Base-by-base conservation (phyloP, 164 flowering plant genomes). In the Aristolochia californica region DNA sequence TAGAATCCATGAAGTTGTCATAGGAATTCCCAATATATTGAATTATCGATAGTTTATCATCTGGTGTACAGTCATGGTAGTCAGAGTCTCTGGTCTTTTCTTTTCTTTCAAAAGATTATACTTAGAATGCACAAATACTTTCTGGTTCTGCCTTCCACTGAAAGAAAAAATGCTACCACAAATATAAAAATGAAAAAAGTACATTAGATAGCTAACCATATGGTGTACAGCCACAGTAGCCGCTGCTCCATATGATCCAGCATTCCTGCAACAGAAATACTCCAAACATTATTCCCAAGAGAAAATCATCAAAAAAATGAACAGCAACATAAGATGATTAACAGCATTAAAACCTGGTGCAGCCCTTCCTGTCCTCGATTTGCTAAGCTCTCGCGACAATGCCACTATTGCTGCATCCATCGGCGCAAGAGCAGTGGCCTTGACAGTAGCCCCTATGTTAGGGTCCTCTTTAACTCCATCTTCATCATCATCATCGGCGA, bases 241-340 rank as follows among this genome's bases (percentile, higher is more conserved):
- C n/a, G n/a, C n/a, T n/a, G n/a, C n/a, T n/a, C 79, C 45, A 93
- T 89, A 70, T 93, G 98, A 67, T 93, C 98, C 61, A 93, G 89
- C 94, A 93, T 87, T 59, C 98, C 97, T 85, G 81, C 13, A 75
- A n/a, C 48, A 9, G 53, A 23, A 72, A 24, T 28, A 34, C 10
- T 20, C 44, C 22, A 53, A 56, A 45, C 21, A 57, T 13, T 14
- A 59, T 43, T 48, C 43, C 18, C 59, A 60, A 5, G 13, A 27
- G 14, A 12, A 50, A 27, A 49, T 43, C 8, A 50, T 15, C 14
- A 43, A 53, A 11, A 13, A n/a, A 26, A 49, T 18, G 43, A 47
- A 22, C 14, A 21, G n/a, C n/a, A 45, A 24, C 25, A 26, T 11
- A 50, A 56, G 43, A 48, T 11, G 67, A 34, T 49, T 18, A n/a